phyloP scores from a whole-genome alignment of 495 filamentous ascomycete species.

The Mycothermus thermophilus region DNA sequence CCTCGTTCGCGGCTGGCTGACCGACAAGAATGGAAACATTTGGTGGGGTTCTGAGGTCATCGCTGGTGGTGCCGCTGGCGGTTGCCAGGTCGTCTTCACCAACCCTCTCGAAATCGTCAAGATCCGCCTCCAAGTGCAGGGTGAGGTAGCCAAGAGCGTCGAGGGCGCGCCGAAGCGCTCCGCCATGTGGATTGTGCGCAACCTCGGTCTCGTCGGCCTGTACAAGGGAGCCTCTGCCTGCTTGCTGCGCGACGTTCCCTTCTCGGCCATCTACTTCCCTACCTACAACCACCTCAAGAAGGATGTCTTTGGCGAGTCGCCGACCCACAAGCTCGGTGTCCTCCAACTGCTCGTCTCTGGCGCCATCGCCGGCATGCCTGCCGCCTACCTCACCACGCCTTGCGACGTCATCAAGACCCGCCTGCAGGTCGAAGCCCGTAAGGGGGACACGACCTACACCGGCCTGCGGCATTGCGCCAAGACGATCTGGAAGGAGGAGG shows the following conservation, averaged over 20 bases:
- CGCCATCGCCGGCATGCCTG: constrained; percentile 96
- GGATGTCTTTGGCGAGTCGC: constrained; percentile 82
- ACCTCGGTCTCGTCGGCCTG: constrained; percentile 84
- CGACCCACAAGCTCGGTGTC: constrained; percentile 81
- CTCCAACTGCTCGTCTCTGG: constrained; percentile 87
- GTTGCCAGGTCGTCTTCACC: constrained; percentile 94
- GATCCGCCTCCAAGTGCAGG: constrained; percentile 94
- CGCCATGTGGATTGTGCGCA: constrained; percentile 93
- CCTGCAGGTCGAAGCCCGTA: constrained; percentile 90
- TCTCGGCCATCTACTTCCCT: constrained; percentile 98
- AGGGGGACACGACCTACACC: constrained; percentile 79
- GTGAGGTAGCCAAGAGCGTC: constrained; percentile 80
- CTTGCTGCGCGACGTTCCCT: constrained; percentile 87
- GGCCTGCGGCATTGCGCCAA: constrained; percentile 73
- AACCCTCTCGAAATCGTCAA: constrained; percentile 98
- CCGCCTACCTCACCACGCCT: constrained; percentile 91
- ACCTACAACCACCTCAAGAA: constrained; percentile 88
- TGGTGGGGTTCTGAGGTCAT: constrained; percentile 58
- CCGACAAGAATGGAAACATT: constrained; percentile 67
- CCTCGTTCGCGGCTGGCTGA: constrained; percentile 62
- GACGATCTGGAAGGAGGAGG: constrained; percentile 79
- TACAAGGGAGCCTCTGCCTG: constrained; percentile 98
- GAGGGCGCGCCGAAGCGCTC: constrained; percentile 75
- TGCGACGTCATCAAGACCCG: constrained; percentile 99
- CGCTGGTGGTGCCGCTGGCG: constrained; percentile 82